Base-by-base conservation (phyloP, 2,329 filamentous ascomycete species). In the Stemphylium beticola region DNA sequence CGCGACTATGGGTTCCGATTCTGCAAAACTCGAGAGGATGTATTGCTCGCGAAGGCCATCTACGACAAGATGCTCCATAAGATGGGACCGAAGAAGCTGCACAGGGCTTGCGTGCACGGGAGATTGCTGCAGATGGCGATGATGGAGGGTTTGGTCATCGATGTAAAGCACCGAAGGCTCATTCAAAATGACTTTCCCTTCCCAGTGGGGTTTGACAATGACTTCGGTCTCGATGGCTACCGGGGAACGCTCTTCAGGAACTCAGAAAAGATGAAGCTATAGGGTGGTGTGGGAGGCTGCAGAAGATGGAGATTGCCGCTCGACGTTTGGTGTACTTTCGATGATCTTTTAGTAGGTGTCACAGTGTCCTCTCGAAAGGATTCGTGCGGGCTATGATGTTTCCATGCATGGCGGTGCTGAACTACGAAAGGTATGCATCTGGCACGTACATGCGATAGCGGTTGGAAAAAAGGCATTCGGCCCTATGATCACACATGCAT, bases 1-100 rank as follows among this genome's bases (percentile, higher is more conserved):
- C 53, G 61, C 0, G 68, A 71, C 22, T 72, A 66, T 8, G 67
- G 67, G 0, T 68, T 66, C 15, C 39, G 29, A 0, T 45, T 47
- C 6, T 65, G 62, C 14, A 52, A 24, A 0, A 46, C 52, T 1
- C 53, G 64, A 4, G 58, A 71, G 0, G 58, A 70, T 4, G 64
- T 69, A 0, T 10, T n/a, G 2, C 17, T 14, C 0, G 38, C 67
- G 4, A 70, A 66, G 26, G 10, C 11, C 0, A 51, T 68, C 1
- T 68, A 70, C 44, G 1, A 1, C 2, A 9, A 18, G 1, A 34
- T 68, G 1, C 43, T 68, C 0, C 14, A 44, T 1, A 57, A 57
- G 8, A 1, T 38, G 1, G 37, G 15, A 1, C 55, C 58, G 1
- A 12, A 22, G 1, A 40, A 49, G 0, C n/a, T 71, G 9, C 65